phyloP scores from a whole-genome alignment of 2,329 filamentous ascomycete species.

The Dothistroma pini region DNA sequence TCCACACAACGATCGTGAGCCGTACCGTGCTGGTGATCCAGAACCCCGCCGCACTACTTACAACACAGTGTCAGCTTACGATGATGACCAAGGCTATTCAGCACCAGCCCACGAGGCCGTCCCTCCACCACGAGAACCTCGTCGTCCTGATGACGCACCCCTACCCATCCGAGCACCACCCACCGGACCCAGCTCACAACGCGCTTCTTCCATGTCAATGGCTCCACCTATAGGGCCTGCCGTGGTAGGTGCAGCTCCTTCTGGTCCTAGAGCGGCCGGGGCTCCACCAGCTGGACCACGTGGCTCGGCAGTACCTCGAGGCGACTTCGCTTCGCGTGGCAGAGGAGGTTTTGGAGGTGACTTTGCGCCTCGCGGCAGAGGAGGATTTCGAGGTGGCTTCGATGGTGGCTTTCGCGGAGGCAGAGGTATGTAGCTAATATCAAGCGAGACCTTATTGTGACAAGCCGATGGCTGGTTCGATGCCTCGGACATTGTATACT shows the following conservation, averaged over 20 bases:
- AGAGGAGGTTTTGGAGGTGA: constrained; percentile 39
- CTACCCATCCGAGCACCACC: constrained; percentile 25
- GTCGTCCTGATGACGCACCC: constrained; percentile 26
- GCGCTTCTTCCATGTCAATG: constrained; percentile 18
- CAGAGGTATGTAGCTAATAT: constrained; percentile 21
- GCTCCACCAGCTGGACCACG: constrained; percentile 32
- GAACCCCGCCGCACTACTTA: constrained; percentile 32
- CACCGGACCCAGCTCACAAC: constrained; percentile 28
- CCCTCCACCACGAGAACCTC: constrained; percentile 30
- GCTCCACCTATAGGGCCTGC: constrained; percentile 34
- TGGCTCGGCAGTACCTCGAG: constrained; percentile 37
- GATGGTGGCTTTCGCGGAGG: constrained; percentile 36
- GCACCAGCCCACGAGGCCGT: constrained; percentile 20
- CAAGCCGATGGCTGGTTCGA: neutral
- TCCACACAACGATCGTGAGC: constrained; percentile 27
- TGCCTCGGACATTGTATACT: neutral
- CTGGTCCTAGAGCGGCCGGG: constrained; percentile 29
- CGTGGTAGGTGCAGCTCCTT: constrained; percentile 30
- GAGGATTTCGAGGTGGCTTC: constrained; percentile 26
- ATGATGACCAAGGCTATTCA: constrained; percentile 30
- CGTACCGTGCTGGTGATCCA: constrained; percentile 29
- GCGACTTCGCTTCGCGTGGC: constrained; percentile 34
- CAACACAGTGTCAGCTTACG: constrained; percentile 25
- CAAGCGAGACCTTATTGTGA: neutral
- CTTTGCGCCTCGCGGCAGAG: constrained; percentile 27